Evolutionary conservation across 2,329 filamentous ascomycete species (phyloP), one percentile per base, ranked within the genome.

Genomic region (Teratosphaeria zuluensis): DNA sequence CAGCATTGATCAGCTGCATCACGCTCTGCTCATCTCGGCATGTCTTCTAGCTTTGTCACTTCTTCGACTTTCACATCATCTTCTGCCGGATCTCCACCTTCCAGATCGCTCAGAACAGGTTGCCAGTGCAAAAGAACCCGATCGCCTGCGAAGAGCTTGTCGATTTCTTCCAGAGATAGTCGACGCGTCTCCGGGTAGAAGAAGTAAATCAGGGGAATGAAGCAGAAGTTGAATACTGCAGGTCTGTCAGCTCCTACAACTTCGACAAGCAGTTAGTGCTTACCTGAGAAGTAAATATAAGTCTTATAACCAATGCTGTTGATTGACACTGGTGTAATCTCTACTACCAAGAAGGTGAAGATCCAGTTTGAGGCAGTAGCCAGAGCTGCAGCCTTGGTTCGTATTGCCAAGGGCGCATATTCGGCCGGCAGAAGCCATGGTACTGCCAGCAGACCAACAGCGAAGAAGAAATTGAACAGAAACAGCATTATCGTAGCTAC

Each of bases 391-490:
- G 92, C 92, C 78, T 96, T 96, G 61, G 92, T 94, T 67, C 92
- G 87, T 71, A 96, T 96, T 77, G 90, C 95, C 59, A 96, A 80
- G 3, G 92, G 92, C 32, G 96, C 80, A 76, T 96, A 96, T 78
- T 97, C 92, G 6, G 92, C 91, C 6, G 92, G 92, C 72, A 96
- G 96, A 16, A 96, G 79, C 92, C 92, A 97, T 8, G 92, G 92
- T 61, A 97, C 94, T 1, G 92, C 65, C n/a, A 66, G 66, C 48
- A 74, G 63, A 19, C 67, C 68, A 14, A 70, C 60, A 19, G 64
- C 68, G 54, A 71, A 70, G 63, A 70, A 70, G 62, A 65, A 65
- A 55, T 70, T 69, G 66, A 70, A 72, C 24, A 28, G 24, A 28
- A 28, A 28, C 24, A 28, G 24, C 24, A 28, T 28, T 2, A 28